Percentiles rank a stretch among this genome's conserved stretches.
Conservation (phyloP, 2,329 filamentous ascomycete genomes). For the Drechslerella dactyloides region DNA sequence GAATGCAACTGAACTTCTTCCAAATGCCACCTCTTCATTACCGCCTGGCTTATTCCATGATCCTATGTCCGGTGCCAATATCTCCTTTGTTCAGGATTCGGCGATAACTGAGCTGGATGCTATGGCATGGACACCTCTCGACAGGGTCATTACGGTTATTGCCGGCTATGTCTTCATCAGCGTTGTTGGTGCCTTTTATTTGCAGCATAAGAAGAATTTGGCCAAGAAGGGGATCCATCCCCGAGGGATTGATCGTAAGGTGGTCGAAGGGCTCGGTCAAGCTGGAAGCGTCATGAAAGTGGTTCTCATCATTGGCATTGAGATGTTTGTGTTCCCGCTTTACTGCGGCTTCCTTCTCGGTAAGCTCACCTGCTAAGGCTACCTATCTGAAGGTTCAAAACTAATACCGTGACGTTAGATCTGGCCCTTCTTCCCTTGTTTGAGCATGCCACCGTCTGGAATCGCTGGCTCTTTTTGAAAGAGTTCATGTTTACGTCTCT, state of each 20-base stretch:
- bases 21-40: slow-evolving; percentile 10
- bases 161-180: slow-evolving; percentile 82
- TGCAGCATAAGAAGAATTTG: slow-evolving; percentile 67
- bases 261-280: slow-evolving; percentile 86
- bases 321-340: slow-evolving; percentile 96
- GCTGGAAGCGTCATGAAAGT: slow-evolving; percentile 97
- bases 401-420: slow-evolving; percentile 61
- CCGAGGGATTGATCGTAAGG: slow-evolving; percentile 70
- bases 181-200: slow-evolving; percentile 76
- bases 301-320: slow-evolving; percentile 96
- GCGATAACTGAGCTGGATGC: slow-evolving; percentile 1
- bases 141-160: slow-evolving; percentile 74
- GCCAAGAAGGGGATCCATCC: slow-evolving; percentile 61
- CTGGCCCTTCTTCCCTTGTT: slow-evolving; percentile 88
- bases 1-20: slow-evolving; percentile 10
- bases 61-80: slow-evolving; percentile 6
- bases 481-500: slow-evolving; percentile 84
- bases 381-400: not conserved
- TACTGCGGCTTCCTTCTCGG: slow-evolving; percentile 87
- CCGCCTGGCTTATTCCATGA: slow-evolving; percentile 11
- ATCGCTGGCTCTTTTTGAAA: slow-evolving; percentile 77
- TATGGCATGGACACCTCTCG: slow-evolving; percentile 60
- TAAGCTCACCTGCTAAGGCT: slow-evolving; percentile 27
- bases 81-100: slow-evolving; percentile 32
- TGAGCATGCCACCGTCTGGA: slow-evolving; percentile 76